Base-by-base conservation (phyloP, 495 filamentous ascomycete species). In the Aspergillus steynii region DNA sequence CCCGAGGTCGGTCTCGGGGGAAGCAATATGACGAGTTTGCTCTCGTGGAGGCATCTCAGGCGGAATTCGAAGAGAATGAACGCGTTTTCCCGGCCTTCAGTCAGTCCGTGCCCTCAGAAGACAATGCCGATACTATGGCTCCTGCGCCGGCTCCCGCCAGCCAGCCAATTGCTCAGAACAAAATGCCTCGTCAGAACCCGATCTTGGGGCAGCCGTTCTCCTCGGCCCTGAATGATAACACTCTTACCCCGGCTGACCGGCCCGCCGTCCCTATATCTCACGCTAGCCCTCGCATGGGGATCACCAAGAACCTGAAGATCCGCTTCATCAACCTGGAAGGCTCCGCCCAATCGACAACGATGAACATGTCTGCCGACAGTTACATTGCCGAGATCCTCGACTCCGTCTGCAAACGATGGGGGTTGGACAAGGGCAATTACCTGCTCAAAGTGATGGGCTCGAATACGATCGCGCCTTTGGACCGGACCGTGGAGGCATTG, bases 1-100 rank as follows among this genome's bases (percentile, higher is more conserved):
- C 83, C 45, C 82, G 93, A 60, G 82, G 86, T 34, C 80, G 93
- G 37, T 85, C 90, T 56, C 83, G 89, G 63, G 89, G 93, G 28
- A 93, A 90, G 61, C 86, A 91, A 2, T 97, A 91, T 71, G 96
- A 97, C 65, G 93, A 97, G 61, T 98, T 99, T 73, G 95, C 90
- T 9, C 79, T 99, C 3, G 90, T 93, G 2, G 85, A 91, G 68
- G 95, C 96, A 1, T 88, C 88, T 0, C 82, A 89, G 50, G 80
- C 82, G 5, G 89, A 93, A 60, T 92, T 89, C 66, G 80, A 85
- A 53, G 90, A 96, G 49, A 93, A 96, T 65, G 84, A 93, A 68
- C 80, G 77, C 34, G 69, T 86, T 12, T 95, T 91, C 4, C 93
- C 93, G 0, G 81, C 88, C 56, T 87, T 83, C 63, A 88, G 84